Percentiles rank a stretch among this genome's conserved stretches.
Evolutionary conservation across 2,329 filamentous ascomycete genomes (phyloP).

Genomic region (Curvularia sp.): DNA sequence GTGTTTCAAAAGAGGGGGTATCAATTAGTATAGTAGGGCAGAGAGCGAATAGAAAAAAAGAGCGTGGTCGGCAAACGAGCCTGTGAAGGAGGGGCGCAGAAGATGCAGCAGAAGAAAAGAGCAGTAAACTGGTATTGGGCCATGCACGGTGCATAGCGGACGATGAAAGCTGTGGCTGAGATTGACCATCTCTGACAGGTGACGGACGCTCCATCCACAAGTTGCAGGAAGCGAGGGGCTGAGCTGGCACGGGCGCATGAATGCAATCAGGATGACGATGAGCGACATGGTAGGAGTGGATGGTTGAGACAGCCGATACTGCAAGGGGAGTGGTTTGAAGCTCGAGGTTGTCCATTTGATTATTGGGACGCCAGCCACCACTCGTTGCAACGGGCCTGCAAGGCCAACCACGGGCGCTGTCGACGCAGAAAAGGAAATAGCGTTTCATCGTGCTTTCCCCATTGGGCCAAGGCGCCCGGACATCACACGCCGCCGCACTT

Average conservation of each 20-base stretch:
- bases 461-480: neutral
- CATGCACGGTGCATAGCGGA: constrained; percentile 23
- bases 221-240: constrained; percentile 33
- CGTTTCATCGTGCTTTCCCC: neutral
- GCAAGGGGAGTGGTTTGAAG: constrained; percentile 28
- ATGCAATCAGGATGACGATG: constrained; percentile 26
- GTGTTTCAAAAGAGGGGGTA: constrained; percentile 19
- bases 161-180: constrained; percentile 26
- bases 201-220: constrained; percentile 36
- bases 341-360: constrained; percentile 27
- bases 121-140: constrained; percentile 24
- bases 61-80: constrained; percentile 27
- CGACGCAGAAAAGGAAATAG: constrained; percentile 18
- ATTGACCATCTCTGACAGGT: constrained; percentile 23
- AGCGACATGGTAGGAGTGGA: constrained; percentile 26
- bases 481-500: neutral
- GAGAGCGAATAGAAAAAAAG: constrained; percentile 33
- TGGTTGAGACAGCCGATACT: constrained; percentile 32
- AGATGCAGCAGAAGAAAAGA: constrained; percentile 33
- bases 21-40: constrained; percentile 23
- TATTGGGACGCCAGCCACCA: constrained; percentile 42
- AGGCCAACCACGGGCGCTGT: constrained; percentile 22
- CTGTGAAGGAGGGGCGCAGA: constrained; percentile 19
- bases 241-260: constrained; percentile 24
- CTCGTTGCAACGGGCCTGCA: constrained; percentile 11